These are phyloP conservation scores for Martensiomyces pterosporus DNA, from an alignment of 192 early-diverging fungal genomes.

Conservation along the genomic window DNA sequence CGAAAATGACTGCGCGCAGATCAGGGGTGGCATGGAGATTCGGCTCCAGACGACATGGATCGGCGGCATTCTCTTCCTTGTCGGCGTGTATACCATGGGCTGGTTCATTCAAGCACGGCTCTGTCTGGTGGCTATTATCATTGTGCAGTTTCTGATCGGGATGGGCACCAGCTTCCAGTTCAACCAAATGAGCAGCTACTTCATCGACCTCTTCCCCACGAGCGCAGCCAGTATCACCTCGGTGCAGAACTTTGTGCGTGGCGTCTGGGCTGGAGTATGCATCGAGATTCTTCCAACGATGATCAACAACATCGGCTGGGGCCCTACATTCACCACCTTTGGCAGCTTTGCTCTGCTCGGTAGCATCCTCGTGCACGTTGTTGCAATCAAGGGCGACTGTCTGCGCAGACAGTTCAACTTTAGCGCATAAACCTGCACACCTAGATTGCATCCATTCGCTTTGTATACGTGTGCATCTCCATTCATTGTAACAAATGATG, in stretches of 20 bases:
- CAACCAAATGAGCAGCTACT: constrained; percentile 1
- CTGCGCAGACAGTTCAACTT: constrained; percentile 1
- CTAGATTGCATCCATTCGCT: too few species aligned
- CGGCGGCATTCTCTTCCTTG: neutral
- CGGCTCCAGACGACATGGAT: neutral
- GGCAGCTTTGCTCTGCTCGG: neutral
- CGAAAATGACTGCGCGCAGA: too few species aligned
- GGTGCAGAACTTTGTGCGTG: constrained; percentile 2
- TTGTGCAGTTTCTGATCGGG: constrained; percentile 2
- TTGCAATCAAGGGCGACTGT: neutral
- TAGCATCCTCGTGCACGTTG: neutral
- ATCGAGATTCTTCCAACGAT: constrained; percentile 3
- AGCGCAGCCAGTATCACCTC: constrained; percentile 8
- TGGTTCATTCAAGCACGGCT: neutral
- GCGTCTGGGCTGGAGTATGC: constrained; percentile 5
- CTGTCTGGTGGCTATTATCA: neutral
- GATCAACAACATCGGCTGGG: neutral
- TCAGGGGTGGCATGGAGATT: neutral
- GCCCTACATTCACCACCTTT: constrained; percentile 7
- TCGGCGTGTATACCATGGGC: neutral
- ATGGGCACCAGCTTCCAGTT: constrained; percentile 11
- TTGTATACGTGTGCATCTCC: too few species aligned
- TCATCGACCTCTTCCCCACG: constrained; percentile 8
- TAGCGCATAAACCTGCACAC: too few species aligned
- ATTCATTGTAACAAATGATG: too few species aligned